These are phyloP conservation scores for Ambrosia trifida DNA, from an alignment of 129 eudicot species.

Conservation along the genomic window DNA sequence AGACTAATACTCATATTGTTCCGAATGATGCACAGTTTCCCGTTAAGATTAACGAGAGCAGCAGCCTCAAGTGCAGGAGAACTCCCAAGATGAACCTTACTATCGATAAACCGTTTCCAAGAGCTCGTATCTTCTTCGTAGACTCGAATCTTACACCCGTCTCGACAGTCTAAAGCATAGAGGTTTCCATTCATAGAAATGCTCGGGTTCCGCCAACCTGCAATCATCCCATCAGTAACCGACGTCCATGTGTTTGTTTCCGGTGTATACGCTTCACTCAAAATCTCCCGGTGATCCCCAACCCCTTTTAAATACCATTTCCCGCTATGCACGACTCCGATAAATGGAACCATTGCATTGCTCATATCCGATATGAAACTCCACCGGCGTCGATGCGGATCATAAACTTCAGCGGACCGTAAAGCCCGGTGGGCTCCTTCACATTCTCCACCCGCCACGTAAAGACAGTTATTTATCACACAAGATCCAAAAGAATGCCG, in stretches of 20 bases:
- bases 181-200: slow-evolving; percentile 84
- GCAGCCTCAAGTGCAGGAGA: slow-evolving; percentile 95
- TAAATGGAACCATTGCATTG: slow-evolving; percentile 91
- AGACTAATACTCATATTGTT: slow-evolving; percentile 93
- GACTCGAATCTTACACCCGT: slow-evolving; percentile 84
- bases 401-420: slow-evolving; percentile 88
- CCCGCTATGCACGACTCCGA: slow-evolving; percentile 79
- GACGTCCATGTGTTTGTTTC: slow-evolving; percentile 71
- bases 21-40: slow-evolving; percentile 83
- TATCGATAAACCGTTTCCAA: slow-evolving; percentile 81
- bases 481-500: slow-evolving; percentile 88
- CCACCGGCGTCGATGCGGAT: slow-evolving; percentile 81
- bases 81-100: slow-evolving; percentile 77
- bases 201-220: slow-evolving; percentile 96
- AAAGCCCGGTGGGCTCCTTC: slow-evolving; percentile 84
- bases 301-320: slow-evolving; percentile 92
- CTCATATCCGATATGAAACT: slow-evolving; percentile 81
- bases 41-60: slow-evolving; percentile 83
- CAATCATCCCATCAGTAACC: slow-evolving; percentile 69
- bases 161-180: slow-evolving; percentile 88
- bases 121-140: slow-evolving; percentile 65
- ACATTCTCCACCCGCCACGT: slow-evolving; percentile 97
- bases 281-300: slow-evolving; percentile 76
- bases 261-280: slow-evolving; percentile 82
- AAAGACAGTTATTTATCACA: slow-evolving; percentile 87